Evolutionary conservation across 305 asterid genomes (phyloP).

Genomic region (Solanum chacoense): DNA sequence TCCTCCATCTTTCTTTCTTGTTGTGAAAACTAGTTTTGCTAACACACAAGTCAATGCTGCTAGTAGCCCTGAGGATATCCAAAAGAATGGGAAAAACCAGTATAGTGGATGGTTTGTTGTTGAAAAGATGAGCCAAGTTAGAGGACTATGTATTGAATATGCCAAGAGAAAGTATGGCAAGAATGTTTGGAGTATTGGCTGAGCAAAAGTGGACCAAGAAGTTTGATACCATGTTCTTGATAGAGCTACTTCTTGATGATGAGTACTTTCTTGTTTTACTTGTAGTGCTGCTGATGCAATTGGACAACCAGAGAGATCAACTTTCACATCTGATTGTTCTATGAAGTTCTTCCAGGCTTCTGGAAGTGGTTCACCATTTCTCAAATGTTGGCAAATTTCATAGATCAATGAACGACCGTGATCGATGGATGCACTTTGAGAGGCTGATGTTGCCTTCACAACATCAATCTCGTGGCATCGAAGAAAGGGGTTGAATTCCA

Average conservation of each 20-base stretch:
- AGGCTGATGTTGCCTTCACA: constrained; percentile 62
- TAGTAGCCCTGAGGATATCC: constrained; percentile 50
- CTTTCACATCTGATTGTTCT: constrained; percentile 73
- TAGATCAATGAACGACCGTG: constrained; percentile 80
- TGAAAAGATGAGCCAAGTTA: constrained; percentile 17
- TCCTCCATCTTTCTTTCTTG: constrained; percentile 65
- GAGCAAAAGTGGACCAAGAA: constrained; percentile 45
- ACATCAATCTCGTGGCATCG: constrained; percentile 64
- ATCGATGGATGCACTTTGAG: constrained; percentile 84
- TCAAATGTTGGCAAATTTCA: constrained; percentile 68
- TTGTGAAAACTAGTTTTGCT: constrained; percentile 56
- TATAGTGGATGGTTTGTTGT: constrained; percentile 27
- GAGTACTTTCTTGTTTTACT: constrained; percentile 6
- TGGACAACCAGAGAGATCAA: constrained; percentile 81
- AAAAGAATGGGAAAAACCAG: constrained; percentile 54
- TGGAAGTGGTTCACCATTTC: constrained; percentile 71
- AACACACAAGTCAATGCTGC: constrained; percentile 41
- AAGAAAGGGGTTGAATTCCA: constrained; percentile 68
- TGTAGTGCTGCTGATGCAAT: constrained; percentile 29
- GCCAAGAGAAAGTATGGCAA: constrained; percentile 59
- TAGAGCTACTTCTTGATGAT: constrained; percentile 34
- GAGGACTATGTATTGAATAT: constrained; percentile 37
- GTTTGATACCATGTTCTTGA: constrained; percentile 50
- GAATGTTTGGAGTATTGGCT: constrained; percentile 66
- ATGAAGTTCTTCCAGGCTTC: constrained; percentile 71